Percentiles rank a stretch among this genome's conserved stretches.
phyloP scores from a whole-genome alignment of 441 rosid species.

The Geranium incanum region DNA sequence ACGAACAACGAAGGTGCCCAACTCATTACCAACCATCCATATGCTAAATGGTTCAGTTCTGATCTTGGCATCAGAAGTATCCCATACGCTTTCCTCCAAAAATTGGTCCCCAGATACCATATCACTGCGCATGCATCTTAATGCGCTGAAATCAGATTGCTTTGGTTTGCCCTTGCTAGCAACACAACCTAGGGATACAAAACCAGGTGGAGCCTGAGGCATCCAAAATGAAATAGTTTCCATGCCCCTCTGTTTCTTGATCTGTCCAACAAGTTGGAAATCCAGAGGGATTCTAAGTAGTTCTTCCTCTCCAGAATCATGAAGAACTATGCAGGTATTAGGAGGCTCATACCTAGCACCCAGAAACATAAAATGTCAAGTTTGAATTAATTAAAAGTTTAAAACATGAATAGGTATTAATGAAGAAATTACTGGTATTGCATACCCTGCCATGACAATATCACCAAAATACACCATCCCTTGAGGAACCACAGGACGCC shows the following conservation, averaged over 20 bases:
- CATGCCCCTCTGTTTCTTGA: conserved; percentile 78
- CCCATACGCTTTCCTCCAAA: conserved; percentile 87
- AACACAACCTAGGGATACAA: conserved; percentile 84
- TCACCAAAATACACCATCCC: conserved; percentile 93
- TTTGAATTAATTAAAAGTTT: neutral
- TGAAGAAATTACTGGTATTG: conserved; percentile 13
- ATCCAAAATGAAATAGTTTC: conserved; percentile 85
- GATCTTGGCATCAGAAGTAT: conserved; percentile 61
- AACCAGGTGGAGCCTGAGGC: conserved; percentile 97
- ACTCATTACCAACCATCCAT: conserved; percentile 71
- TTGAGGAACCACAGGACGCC: conserved; percentile 78
- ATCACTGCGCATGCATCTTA: conserved; percentile 80
- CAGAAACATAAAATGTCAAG: conserved; percentile 20
- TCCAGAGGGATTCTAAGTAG: conserved; percentile 56
- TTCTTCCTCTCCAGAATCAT: conserved; percentile 60
- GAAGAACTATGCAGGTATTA: conserved; percentile 70
- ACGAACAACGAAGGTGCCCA: conserved; percentile 78
- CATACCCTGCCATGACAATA: conserved; percentile 88
- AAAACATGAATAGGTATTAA: neutral
- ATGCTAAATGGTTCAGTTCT: conserved; percentile 68
- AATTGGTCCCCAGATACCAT: conserved; percentile 84
- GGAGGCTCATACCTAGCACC: conserved; percentile 76
- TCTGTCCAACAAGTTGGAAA: conserved; percentile 73
- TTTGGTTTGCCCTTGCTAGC: conserved; percentile 81
- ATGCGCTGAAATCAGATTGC: conserved; percentile 46